Conservation (phyloP, 169 alveolate species). For the Plasmodium relictum region DNA sequence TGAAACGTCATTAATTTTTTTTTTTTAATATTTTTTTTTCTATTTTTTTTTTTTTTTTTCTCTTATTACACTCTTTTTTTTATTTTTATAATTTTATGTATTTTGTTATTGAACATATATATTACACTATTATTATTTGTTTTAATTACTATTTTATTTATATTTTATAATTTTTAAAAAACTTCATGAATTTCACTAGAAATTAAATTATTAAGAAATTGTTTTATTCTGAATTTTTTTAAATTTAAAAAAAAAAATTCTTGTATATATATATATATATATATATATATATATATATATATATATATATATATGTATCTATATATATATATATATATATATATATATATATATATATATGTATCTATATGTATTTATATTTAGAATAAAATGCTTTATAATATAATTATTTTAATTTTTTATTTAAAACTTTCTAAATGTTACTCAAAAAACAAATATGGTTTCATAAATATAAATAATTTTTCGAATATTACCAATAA, state of each 20-base stretch:
- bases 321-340: too few relatives aligned
- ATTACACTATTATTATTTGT: too few relatives aligned
- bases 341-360: too few relatives aligned
- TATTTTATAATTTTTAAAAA: too few relatives aligned
- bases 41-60: background rate
- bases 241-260: too few relatives aligned
- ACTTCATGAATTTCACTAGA: too few relatives aligned
- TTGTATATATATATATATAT: too few relatives aligned
- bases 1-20: background rate
- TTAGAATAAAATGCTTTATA: constrained; percentile 24
- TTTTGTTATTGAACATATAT: background rate
- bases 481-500: background rate
- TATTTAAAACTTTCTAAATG: constrained; percentile 20
- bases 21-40: constrained; percentile 2
- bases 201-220: too few relatives aligned
- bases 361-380: background rate
- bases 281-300: too few relatives aligned
- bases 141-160: too few relatives aligned
- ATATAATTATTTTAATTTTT: constrained; percentile 9
- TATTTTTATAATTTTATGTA: background rate
- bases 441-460: constrained; percentile 34
- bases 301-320: too few relatives aligned
- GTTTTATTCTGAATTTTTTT: too few relatives aligned
- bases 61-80: background rate
- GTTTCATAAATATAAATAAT: background rate